Base-by-base conservation (phyloP, 2,329 filamentous ascomycete genomes). In the Cercospora sp. region DNA sequence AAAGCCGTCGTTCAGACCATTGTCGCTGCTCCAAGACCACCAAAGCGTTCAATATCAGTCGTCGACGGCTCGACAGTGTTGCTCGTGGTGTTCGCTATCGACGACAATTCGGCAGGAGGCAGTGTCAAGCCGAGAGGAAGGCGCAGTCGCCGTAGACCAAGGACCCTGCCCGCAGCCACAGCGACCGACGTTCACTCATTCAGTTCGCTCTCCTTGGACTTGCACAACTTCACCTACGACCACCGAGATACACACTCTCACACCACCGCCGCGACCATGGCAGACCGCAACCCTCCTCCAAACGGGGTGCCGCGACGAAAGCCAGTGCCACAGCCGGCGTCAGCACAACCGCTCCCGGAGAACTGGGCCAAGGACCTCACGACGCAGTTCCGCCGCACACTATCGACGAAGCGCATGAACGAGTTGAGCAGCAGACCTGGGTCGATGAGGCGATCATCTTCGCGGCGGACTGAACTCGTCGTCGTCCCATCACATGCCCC, bases 321-420 rank as follows among this genome's bases (percentile, higher is more conserved):
- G 73, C 75, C 75, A 32, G 76, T 77, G 18, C 74, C 75, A 40
- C 63, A 43, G 58, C 58, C 69, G 30, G 67, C 72, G 53, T 61
- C 72, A 30, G 58, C 62, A 34, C 68, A 69, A 51, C 71, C 74
- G 40, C 67, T 79, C 40, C 71, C 74, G 43, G 91, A 93, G 77
- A 86, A 87, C 76, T 92, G 90, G 89, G 92, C 93, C 28, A 86
- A 88, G 75, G 91, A 93, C 68, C 83, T 98, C 75, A 90, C 91
- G 62, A 83, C 90, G 75, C 91, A 93, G 77, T 97, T 97, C 80
- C 92, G 97, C 79, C 90, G 93, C 72, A 84, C 97, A 69, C 85
- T 98, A 77, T 90, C 92, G 79, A 93, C 91, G 67, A 94, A 92
- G 83, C 88, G 93, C 79, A 89, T 97, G 84, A 94, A 92, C 79